These are phyloP conservation scores for Aspergillus panamensis DNA, from an alignment of 495 filamentous ascomycete species.

Conservation along the genomic window DNA sequence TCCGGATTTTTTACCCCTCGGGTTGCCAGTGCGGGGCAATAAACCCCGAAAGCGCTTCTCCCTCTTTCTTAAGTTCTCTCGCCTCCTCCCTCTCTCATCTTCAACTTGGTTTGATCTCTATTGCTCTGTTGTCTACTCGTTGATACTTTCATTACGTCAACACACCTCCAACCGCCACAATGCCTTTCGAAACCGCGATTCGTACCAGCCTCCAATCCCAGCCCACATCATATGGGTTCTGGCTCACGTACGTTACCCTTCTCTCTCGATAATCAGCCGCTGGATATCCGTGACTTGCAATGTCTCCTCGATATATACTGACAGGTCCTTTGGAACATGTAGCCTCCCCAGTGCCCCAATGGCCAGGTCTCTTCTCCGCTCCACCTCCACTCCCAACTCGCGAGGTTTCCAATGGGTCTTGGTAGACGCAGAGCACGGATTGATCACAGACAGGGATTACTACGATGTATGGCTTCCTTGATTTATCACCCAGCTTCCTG, in stretches of 20 bases:
- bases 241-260: slow-evolving; percentile 33
- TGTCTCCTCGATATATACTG: background rate
- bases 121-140: no score
- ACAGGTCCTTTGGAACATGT: background rate
- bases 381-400: slow-evolving; percentile 23
- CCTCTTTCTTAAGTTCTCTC: no score
- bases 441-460: slow-evolving; percentile 38
- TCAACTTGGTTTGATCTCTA: no score
- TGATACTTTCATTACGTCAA: no score
- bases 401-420: slow-evolving; percentile 61
- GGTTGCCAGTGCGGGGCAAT: background rate
- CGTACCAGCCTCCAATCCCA: slow-evolving; percentile 19
- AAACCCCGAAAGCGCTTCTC: no score
- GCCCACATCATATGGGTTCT: slow-evolving; percentile 32
- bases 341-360: slow-evolving; percentile 36
- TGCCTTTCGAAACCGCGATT: slow-evolving; percentile 30
- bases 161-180: slow-evolving; percentile 2
- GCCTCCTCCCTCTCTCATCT: no score
- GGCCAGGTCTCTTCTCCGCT: slow-evolving; percentile 37
- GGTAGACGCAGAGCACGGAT: slow-evolving; percentile 80
- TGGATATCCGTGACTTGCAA: background rate
- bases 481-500: no score
- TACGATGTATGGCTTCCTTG: slow-evolving; percentile 10
- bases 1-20: background rate
- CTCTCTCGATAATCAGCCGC: background rate